Conservation (phyloP, 768 basidiomycete genomes). For the Naganishia vishniacii region DNA sequence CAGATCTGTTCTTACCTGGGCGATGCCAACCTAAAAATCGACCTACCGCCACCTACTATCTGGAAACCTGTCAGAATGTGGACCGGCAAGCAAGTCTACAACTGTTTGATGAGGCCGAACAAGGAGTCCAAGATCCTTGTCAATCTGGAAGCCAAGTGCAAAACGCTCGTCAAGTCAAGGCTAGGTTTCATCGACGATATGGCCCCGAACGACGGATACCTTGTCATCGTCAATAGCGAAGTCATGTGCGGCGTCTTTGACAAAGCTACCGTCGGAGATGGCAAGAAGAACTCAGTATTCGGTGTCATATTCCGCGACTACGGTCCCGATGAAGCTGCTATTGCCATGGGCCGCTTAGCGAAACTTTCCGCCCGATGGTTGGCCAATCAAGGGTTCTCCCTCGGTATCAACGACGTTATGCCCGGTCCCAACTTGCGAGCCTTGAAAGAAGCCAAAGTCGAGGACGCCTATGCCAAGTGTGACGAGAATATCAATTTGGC, state of each 20-base stretch:
- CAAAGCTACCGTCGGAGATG: constrained; percentile 93
- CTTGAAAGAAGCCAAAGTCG: constrained; percentile 79
- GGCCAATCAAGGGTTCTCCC: constrained; percentile 92
- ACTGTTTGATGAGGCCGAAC: constrained; percentile 91
- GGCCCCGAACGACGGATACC: constrained; percentile 94
- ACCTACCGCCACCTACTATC: constrained; percentile 89
- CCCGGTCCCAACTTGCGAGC: constrained; percentile 75
- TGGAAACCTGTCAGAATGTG: constrained; percentile 87
- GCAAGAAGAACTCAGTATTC: constrained; percentile 99
- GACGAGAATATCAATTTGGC: constrained; percentile 79
- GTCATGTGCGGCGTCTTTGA: constrained; percentile 99
- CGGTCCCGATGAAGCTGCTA: constrained; percentile 86
- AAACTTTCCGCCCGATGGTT: constrained; percentile 93
- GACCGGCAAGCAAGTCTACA: constrained; percentile 99
- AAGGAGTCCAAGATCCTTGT: constrained; percentile 72
- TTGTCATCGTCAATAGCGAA: constrained; percentile 94
- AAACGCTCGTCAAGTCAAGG: constrained; percentile 55
- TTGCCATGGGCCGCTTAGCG: constrained; percentile 91
- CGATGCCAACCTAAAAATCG: constrained; percentile 85
- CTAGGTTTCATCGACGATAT: constrained; percentile 64
- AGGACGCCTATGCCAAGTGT: constrained; percentile 81
- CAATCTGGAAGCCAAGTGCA: constrained; percentile 93
- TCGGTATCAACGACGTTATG: constrained; percentile 98
- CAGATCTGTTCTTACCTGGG: constrained; percentile 93
- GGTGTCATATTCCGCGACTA: constrained; percentile 96